These are phyloP conservation scores for Aspergillus sp. DNA, from an alignment of 2,329 filamentous ascomycete genomes.

Conservation along the genomic window DNA sequence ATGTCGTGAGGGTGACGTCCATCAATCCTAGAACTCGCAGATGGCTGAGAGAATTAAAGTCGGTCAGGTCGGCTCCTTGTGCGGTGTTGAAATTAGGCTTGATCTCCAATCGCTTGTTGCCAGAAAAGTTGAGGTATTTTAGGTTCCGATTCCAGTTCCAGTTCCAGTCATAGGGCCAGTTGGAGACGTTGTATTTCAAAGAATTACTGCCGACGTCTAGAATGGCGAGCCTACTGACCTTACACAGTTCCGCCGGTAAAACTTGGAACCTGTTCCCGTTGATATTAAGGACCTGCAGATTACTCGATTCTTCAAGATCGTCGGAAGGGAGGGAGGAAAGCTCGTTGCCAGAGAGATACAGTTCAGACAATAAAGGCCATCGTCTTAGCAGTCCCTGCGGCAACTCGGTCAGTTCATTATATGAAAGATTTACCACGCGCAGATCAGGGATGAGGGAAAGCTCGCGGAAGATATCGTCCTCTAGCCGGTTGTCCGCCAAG, in stretches of 20 bases:
- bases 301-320: slow-evolving; percentile 85
- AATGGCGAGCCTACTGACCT: slow-evolving; percentile 86
- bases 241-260: slow-evolving; percentile 88
- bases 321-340: slow-evolving; percentile 88
- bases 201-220: slow-evolving; percentile 93
- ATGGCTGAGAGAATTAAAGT: slow-evolving; percentile 82
- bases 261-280: slow-evolving; percentile 99
- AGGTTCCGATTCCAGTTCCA: slow-evolving; percentile 98
- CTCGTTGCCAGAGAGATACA: slow-evolving; percentile 95
- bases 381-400: slow-evolving; percentile 82
- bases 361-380: slow-evolving; percentile 85
- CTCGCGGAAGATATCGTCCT: slow-evolving; percentile 94
- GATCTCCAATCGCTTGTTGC: slow-evolving; percentile 95
- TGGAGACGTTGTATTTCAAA: slow-evolving; percentile 97
- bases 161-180: slow-evolving; percentile 99
- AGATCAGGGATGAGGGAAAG: slow-evolving; percentile 79
- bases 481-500: slow-evolving; percentile 88
- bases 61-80: slow-evolving; percentile 73
- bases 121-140: slow-evolving; percentile 91
- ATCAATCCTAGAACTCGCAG: slow-evolving; percentile 88
- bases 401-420: slow-evolving; percentile 91
- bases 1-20: slow-evolving; percentile 94
- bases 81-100: slow-evolving; percentile 58
- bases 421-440: slow-evolving; percentile 86
- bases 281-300: slow-evolving; percentile 86